Percentiles rank a stretch among this genome's conserved stretches.
phyloP scores from a whole-genome alignment of 805 yeast genomes.

The Blastobotrys terrestris region DNA sequence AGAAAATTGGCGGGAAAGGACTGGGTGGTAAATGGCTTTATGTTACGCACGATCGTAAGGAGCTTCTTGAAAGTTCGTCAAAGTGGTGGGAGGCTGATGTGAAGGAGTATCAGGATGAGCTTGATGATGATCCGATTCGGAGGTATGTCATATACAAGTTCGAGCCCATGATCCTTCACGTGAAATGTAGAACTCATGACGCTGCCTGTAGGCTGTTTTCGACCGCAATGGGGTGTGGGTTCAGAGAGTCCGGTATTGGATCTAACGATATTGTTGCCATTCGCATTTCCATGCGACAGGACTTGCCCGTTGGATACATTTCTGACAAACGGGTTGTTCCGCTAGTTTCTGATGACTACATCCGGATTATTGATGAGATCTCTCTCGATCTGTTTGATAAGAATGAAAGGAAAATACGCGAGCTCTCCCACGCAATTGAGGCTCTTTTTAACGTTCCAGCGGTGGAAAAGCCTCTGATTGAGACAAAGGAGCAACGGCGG shows the following conservation, averaged over 20 bases:
- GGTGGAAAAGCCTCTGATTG: conserved; percentile 5
- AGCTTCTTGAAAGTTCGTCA: conserved; percentile 30
- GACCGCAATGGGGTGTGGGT: conserved; percentile 77
- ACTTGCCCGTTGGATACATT: conserved; percentile 68
- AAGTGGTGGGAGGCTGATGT: conserved; percentile 19
- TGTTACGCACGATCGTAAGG: conserved; percentile 58
- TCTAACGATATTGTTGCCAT: conserved; percentile 70
- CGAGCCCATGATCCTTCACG: conserved; percentile 81
- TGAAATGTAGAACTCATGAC: conserved; percentile 59
- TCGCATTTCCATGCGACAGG: conserved; percentile 66
- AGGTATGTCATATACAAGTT: conserved; percentile 67
- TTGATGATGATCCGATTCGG: neutral
- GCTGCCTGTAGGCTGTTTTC: conserved; percentile 59
- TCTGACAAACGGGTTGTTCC: conserved; percentile 32
- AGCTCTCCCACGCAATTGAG: conserved; percentile 27
- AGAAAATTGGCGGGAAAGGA: conserved; percentile 69
- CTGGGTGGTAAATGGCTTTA: conserved; percentile 79
- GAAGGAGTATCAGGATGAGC: neutral
- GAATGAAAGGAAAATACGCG: conserved; percentile 51
- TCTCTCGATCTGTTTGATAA: conserved; percentile 61
- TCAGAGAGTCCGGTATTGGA: conserved; percentile 83
- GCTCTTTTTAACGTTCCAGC: neutral
- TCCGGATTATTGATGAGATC: conserved; percentile 45
- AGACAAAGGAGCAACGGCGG: conserved; percentile 21
- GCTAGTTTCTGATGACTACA: conserved; percentile 49